Conservation (phyloP, 164 flowering plant genomes). For the Santalum album region DNA sequence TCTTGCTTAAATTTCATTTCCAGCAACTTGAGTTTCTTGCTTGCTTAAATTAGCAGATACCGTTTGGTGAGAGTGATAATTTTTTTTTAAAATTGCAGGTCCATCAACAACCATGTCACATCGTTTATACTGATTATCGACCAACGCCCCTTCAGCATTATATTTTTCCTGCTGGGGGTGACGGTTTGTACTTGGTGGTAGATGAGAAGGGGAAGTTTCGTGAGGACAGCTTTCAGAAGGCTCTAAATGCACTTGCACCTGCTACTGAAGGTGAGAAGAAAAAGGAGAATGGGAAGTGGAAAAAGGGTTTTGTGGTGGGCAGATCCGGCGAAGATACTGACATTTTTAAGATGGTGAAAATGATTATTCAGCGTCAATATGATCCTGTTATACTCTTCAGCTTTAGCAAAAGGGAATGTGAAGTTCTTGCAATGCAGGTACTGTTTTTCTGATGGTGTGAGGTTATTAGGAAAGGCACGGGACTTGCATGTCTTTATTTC, state of each 20-base stretch:
- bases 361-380: conserved; percentile 90
- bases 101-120: conserved; percentile 95
- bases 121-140: conserved; percentile 94
- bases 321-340: conserved; percentile 86
- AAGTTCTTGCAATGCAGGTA: conserved; percentile 99
- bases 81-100: conserved; percentile 43
- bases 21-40: background rate
- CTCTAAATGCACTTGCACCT: conserved; percentile 81
- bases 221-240: conserved; percentile 93
- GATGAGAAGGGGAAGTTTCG: conserved; percentile 96
- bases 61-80: no score
- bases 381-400: conserved; percentile 97
- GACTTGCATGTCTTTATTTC: no score
- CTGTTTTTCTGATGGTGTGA: background rate
- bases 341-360: conserved; percentile 94
- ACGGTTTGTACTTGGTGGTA: conserved; percentile 84
- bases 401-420: conserved; percentile 99
- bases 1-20: conserved; percentile 1
- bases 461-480: background rate
- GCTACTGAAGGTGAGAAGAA: conserved; percentile 59
- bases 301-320: conserved; percentile 53
- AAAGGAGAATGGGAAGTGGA: conserved; percentile 72
- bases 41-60: no score
- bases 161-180: conserved; percentile 84
- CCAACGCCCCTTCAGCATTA: conserved; percentile 99